phyloP scores from a whole-genome alignment of 148 eudicot genomes.

The Fagopyrum tataricum region DNA sequence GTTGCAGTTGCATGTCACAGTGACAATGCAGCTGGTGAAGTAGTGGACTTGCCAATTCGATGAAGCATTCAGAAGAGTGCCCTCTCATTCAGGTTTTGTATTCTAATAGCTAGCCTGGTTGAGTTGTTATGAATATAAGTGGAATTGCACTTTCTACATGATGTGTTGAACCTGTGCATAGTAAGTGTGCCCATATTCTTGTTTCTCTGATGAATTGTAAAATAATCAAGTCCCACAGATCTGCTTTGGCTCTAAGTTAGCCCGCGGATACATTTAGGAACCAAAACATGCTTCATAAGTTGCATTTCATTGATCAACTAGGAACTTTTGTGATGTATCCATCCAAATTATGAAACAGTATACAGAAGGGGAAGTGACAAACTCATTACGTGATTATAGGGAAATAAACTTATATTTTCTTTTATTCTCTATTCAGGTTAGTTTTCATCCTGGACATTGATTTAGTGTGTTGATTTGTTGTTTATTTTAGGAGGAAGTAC shows the following conservation, averaged over 20 bases:
- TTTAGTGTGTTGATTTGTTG: background rate
- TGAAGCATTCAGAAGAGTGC: slow-evolving; percentile 37
- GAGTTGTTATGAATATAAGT: background rate
- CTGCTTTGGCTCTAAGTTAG: slow-evolving; percentile 7
- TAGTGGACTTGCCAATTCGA: slow-evolving; percentile 34
- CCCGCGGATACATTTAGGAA: background rate
- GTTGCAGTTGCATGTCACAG: slow-evolving; percentile 42
- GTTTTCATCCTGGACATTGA: background rate
- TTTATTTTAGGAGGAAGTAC: background rate
- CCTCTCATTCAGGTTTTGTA: slow-evolving; percentile 35
- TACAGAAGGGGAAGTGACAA: background rate
- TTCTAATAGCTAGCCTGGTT: background rate
- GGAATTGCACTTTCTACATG: background rate
- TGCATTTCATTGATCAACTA: background rate
- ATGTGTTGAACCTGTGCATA: background rate
- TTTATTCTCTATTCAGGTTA: background rate
- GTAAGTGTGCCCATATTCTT: background rate
- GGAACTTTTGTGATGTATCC: background rate
- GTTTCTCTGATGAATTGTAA: background rate
- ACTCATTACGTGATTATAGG: background rate
- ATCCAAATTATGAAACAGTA: background rate
- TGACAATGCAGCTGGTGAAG: slow-evolving; percentile 43
- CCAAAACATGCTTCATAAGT: background rate
- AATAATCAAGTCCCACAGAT: background rate
- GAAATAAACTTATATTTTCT: background rate